Percentiles rank a stretch among this genome's conserved stretches.
These are phyloP conservation scores for Warburgia ugandensis DNA, from an alignment of 164 flowering plant species.

Conservation along the genomic window DNA sequence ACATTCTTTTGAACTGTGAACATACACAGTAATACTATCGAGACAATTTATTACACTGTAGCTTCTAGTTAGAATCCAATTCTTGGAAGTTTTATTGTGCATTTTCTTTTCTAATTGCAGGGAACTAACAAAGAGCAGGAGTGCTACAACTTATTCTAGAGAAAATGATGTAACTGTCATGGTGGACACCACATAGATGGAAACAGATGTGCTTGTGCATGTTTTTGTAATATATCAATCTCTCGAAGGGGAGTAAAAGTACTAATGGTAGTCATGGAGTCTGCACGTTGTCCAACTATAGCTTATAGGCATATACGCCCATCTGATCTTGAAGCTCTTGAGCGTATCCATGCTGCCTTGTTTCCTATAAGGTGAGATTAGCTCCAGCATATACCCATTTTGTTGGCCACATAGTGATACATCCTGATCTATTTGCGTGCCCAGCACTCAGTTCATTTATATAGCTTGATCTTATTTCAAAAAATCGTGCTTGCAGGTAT, in stretches of 20 bases:
- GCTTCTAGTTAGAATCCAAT: background rate
- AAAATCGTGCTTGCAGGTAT: slow-evolving; percentile 47
- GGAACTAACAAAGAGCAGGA: background rate
- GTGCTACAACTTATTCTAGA: slow-evolving; percentile 2
- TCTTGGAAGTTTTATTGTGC: background rate
- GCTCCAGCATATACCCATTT: background rate
- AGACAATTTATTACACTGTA: too few relatives aligned
- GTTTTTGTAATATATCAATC: slow-evolving; percentile 20
- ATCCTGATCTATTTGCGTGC: too few relatives aligned
- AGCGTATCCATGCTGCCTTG: slow-evolving; percentile 61
- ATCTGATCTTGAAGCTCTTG: slow-evolving; percentile 63
- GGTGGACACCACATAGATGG: slow-evolving; percentile 39
- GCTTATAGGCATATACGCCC: slow-evolving; percentile 68
- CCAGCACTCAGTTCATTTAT: too few relatives aligned
- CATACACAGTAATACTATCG: too few relatives aligned
- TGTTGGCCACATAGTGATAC: too few relatives aligned
- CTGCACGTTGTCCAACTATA: slow-evolving; percentile 41
- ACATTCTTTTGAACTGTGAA: too few relatives aligned
- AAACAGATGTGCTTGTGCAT: slow-evolving; percentile 15
- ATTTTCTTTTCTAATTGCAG: background rate
- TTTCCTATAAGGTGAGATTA: slow-evolving; percentile 85
- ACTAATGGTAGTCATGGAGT: slow-evolving; percentile 48
- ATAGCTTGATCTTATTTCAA: too few relatives aligned
- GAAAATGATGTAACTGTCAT: slow-evolving; percentile 21
- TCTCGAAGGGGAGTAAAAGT: slow-evolving; percentile 31